Percentiles rank a stretch among this genome's conserved stretches.
Conservation (phyloP, 106 monocot genomes). For the Phalaenopsis aphrodite region DNA sequence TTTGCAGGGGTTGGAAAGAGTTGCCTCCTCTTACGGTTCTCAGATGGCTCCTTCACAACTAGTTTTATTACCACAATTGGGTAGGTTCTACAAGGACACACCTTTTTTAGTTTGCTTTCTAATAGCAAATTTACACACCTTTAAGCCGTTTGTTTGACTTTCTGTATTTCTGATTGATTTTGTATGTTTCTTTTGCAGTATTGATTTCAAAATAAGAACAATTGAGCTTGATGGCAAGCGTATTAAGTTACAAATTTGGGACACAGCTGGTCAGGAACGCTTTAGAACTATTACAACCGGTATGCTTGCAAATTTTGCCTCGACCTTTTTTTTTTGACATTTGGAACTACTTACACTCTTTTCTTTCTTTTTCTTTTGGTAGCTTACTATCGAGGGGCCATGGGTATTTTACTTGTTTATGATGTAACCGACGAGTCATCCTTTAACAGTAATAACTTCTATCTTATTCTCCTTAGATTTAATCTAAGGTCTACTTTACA, state of each 20-base stretch:
- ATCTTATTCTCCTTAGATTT: not conserved
- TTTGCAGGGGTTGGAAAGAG: constrained; percentile 29
- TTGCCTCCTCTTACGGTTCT: constrained; percentile 24
- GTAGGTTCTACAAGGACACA: constrained; percentile 7
- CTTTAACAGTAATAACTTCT: constrained; percentile 69
- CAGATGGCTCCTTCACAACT: constrained; percentile 31
- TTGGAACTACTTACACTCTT: not conserved
- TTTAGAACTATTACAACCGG: constrained; percentile 21
- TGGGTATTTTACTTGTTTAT: constrained; percentile 99
- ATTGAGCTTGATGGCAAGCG: constrained; percentile 28
- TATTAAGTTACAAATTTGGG: constrained; percentile 28
- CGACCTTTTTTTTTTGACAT: not conserved
- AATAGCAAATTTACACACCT: not conserved
- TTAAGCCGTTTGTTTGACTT: not conserved
- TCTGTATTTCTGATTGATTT: constrained; percentile 3
- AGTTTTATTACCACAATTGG: constrained; percentile 32
- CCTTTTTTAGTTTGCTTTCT: not conserved
- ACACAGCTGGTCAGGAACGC: constrained; percentile 29
- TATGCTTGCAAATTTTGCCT: not conserved
- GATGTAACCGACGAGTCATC: constrained; percentile 99
- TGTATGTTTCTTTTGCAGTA: constrained; percentile 7
- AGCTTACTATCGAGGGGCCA: constrained; percentile 96
- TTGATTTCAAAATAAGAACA: constrained; percentile 30
- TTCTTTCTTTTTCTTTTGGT: not conserved
- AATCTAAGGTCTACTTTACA: not conserved